Conservation (phyloP, 140 eudicot genomes). For the Flaveria floridana region DNA sequence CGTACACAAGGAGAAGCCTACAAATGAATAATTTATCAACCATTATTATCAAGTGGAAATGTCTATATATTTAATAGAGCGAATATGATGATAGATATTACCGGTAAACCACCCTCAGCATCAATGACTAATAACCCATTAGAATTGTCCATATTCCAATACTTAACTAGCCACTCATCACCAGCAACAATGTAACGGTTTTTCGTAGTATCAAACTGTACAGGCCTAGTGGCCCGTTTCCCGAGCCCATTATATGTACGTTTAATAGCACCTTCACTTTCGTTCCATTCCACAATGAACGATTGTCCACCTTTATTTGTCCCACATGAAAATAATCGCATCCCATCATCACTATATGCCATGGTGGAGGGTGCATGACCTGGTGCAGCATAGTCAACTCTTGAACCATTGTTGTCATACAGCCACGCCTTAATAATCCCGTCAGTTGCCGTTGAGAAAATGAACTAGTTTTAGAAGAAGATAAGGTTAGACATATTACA, state of each 20-base stretch:
- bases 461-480: slow-evolving; percentile 43
- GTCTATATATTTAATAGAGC: background rate
- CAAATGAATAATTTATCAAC: slow-evolving; percentile 15
- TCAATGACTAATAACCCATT: slow-evolving; percentile 48
- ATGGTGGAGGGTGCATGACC: slow-evolving; percentile 66
- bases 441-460: slow-evolving; percentile 66
- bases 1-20: slow-evolving; percentile 78
- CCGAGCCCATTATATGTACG: slow-evolving; percentile 69
- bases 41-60: slow-evolving; percentile 14
- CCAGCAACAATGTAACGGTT: slow-evolving; percentile 79
- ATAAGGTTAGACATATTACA: background rate
- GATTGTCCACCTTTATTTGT: slow-evolving; percentile 80
- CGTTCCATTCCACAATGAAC: slow-evolving; percentile 81
- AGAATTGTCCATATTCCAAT: slow-evolving; percentile 79
- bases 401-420: slow-evolving; percentile 62
- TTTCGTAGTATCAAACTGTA: slow-evolving; percentile 71
- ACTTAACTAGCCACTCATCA: slow-evolving; percentile 60
- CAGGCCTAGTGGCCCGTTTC: slow-evolving; percentile 63
- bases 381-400: slow-evolving; percentile 78
- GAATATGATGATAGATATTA: slow-evolving; percentile 26
- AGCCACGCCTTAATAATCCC: slow-evolving; percentile 79
- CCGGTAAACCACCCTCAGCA: slow-evolving; percentile 80
- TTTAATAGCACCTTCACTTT: slow-evolving; percentile 78
- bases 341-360: slow-evolving; percentile 72
- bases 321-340: slow-evolving; percentile 87